A percentile compares a stretch with the other conserved stretches of the same genome.
These are phyloP conservation scores for Lasiodiplodia theobromae DNA, from an alignment of 2,329 filamentous ascomycete species.

Conservation along the genomic window DNA sequence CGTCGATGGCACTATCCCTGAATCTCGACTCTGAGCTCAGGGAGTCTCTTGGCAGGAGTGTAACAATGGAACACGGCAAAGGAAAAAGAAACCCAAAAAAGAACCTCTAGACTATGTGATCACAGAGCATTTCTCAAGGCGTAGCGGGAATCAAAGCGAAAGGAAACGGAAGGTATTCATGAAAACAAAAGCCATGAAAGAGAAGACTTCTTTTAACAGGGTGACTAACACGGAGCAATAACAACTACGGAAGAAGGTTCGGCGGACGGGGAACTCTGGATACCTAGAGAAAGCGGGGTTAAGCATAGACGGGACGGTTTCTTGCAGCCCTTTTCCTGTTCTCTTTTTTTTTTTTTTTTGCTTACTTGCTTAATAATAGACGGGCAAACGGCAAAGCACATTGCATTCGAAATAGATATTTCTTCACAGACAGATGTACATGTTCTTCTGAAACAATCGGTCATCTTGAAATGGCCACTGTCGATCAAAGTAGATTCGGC, in stretches of 20 bases:
- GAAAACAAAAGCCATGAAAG: not conserved
- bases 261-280: constrained; percentile 15
- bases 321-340: not conserved
- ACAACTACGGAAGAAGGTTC: not conserved
- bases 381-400: not conserved
- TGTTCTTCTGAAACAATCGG: not conserved
- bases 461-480: not conserved
- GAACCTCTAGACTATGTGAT: constrained; percentile 21
- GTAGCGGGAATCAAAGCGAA: constrained; percentile 13
- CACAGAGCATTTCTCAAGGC: constrained; percentile 26
- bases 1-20: constrained; percentile 48
- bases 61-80: not conserved
- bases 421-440: not conserved
- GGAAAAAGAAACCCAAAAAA: not conserved
- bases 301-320: constrained; percentile 13
- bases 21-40: constrained; percentile 32
- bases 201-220: not conserved
- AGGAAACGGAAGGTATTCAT: constrained; percentile 3
- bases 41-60: not conserved
- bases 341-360: not conserved
- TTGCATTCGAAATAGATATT: constrained; percentile 13
- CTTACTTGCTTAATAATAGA: constrained; percentile 4
- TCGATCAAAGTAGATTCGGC: not conserved
- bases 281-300: constrained; percentile 11
- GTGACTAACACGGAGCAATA: constrained; percentile 10